These are phyloP conservation scores for Talaromyces sp. DNA, from an alignment of 2,329 filamentous ascomycete species.

Conservation along the genomic window DNA sequence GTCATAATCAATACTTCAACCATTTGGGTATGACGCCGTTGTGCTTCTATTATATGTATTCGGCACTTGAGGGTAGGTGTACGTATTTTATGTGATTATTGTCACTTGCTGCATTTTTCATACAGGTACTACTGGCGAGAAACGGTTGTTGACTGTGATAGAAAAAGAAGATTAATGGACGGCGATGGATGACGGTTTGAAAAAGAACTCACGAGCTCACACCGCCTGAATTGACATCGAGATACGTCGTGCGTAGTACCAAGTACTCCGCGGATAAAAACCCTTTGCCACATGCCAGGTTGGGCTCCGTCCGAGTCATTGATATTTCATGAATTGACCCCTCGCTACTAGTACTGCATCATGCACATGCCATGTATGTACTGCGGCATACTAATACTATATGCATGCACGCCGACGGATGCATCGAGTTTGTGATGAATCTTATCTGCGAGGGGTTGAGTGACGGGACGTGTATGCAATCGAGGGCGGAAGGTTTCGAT, in stretches of 20 bases:
- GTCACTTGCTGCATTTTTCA: background rate
- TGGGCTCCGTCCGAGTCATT: background rate
- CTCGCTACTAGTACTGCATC: background rate
- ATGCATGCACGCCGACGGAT: background rate
- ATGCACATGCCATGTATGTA: conserved; percentile 4
- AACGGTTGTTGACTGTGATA: background rate
- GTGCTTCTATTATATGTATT: too few relatives aligned
- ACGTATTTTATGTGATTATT: too few relatives aligned
- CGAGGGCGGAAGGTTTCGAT: background rate
- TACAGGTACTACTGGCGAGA: background rate
- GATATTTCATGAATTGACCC: background rate
- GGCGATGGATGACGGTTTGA: background rate
- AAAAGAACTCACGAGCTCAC: background rate
- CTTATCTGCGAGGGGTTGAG: background rate
- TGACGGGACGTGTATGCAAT: background rate
- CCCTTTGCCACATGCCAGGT: background rate
- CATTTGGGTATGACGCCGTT: background rate
- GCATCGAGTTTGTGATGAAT: background rate
- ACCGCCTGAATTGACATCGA: background rate
- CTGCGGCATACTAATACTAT: background rate
- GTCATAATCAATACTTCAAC: background rate
- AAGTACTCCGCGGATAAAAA: background rate
- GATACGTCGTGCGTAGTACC: background rate
- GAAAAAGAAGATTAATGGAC: background rate
- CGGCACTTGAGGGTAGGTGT: too few relatives aligned